These are phyloP conservation scores for Wallacemonas rigidus DNA, from an alignment of 208 protist genomes.

Conservation along the genomic window DNA sequence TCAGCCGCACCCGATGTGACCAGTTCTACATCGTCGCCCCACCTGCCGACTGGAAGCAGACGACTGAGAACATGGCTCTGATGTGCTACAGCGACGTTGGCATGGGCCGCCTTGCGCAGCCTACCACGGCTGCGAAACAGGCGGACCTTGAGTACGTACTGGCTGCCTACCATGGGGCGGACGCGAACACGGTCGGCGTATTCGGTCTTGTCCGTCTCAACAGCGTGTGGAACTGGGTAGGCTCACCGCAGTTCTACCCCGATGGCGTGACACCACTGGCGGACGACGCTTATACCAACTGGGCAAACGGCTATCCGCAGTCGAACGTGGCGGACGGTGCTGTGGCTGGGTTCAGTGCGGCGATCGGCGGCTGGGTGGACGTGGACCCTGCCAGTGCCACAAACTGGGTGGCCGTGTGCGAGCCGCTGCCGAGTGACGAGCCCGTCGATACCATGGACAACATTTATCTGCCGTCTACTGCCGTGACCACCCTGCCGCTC, in stretches of 20 bases:
- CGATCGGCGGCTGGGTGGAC: constrained; percentile 7
- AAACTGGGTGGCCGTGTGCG: constrained; percentile 10
- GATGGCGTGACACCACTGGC: background rate
- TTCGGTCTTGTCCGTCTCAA: background rate
- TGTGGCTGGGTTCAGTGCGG: constrained; percentile 23
- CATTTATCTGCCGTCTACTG: background rate
- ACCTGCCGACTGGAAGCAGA: background rate
- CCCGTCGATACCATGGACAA: constrained; percentile 2
- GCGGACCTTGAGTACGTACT: background rate
- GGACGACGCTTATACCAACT: background rate
- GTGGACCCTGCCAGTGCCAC: background rate
- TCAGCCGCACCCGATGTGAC: background rate
- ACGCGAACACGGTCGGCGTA: background rate
- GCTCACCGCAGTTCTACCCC: constrained; percentile 13
- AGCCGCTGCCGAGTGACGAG: background rate
- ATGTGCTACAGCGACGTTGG: constrained; percentile 1
- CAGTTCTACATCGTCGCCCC: background rate
- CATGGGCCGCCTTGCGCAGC: background rate
- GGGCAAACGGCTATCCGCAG: background rate
- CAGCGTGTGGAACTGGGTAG: constrained; percentile 1
- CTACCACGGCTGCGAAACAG: background rate
- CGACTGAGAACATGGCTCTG: constrained; percentile 7
- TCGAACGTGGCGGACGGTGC: background rate
- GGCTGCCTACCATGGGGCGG: background rate
- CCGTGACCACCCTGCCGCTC: background rate